Evolutionary conservation across 177 flowering plant genomes (phyloP).

Genomic region (Vitis hybrid): DNA sequence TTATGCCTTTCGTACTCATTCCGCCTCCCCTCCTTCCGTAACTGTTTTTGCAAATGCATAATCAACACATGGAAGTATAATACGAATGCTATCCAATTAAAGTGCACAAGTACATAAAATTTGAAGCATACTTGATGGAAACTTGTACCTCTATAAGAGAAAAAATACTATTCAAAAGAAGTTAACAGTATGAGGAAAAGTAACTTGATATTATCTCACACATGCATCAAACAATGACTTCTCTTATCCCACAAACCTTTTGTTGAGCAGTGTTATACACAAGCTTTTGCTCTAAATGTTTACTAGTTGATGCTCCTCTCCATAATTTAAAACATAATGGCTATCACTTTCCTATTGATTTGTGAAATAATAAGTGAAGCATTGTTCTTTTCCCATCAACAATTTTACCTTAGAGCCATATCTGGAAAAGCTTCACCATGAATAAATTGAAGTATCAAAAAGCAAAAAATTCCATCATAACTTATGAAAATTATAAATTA

Average conservation of each 20-base stretch:
- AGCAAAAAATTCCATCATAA: not conserved
- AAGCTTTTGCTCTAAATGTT: not conserved
- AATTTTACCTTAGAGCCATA: not conserved
- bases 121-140: not conserved
- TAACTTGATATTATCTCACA: no score
- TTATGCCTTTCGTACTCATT: slow-evolving; percentile 97
- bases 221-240: no score
- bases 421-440: not conserved
- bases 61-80: not conserved
- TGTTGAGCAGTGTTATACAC: not conserved
- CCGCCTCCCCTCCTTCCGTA: slow-evolving; percentile 92
- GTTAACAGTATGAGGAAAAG: no score
- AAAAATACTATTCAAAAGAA: no score
- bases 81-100: not conserved
- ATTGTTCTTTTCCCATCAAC: not conserved
- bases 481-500: not conserved
- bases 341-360: no score
- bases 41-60: slow-evolving; percentile 38
- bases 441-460: not conserved
- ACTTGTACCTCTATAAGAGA: no score
- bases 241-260: no score
- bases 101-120: not conserved
- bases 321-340: no score
- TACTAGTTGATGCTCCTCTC: not conserved
- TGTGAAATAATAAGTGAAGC: not conserved